These are phyloP conservation scores for Cytospora leucostoma DNA, from an alignment of 2,329 filamentous ascomycete genomes.

Conservation along the genomic window DNA sequence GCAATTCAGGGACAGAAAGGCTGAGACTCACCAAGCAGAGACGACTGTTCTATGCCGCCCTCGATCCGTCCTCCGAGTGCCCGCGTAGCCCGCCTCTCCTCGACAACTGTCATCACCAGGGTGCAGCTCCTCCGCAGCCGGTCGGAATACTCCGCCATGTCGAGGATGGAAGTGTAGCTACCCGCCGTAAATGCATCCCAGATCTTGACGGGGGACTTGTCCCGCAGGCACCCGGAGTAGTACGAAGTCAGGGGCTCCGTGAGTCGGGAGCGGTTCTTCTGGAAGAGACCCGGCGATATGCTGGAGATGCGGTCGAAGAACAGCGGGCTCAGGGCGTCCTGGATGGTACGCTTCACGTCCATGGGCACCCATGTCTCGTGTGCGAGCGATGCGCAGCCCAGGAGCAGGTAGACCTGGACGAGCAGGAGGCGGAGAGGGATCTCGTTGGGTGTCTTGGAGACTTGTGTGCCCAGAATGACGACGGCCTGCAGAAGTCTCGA, in stretches of 20 bases:
- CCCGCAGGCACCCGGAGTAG: conserved; percentile 46
- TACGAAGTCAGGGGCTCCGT: conserved; percentile 48
- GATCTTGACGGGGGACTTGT: conserved; percentile 43
- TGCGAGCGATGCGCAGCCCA: conserved; percentile 52
- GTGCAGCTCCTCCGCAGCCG: conserved; percentile 53
- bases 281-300: conserved; percentile 48
- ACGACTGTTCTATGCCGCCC: conserved; percentile 44
- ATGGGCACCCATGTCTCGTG: conserved; percentile 52
- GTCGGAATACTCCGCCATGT: conserved; percentile 48
- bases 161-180: conserved; percentile 53
- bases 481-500: conserved; percentile 50
- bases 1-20: conserved; percentile 12
- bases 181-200: conserved; percentile 52
- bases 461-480: conserved; percentile 52
- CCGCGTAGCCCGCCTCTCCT: conserved; percentile 51
- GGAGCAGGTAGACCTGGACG: conserved; percentile 51
- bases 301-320: conserved; percentile 59
- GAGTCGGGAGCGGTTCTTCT: conserved; percentile 38
- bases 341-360: conserved; percentile 58
- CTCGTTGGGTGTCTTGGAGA: conserved; percentile 48
- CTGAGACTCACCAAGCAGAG: conserved; percentile 48
- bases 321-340: conserved; percentile 56
- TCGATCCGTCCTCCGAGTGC: conserved; percentile 44
- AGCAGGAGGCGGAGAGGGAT: conserved; percentile 51
- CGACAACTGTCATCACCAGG: conserved; percentile 52